phyloP scores from a whole-genome alignment of 495 filamentous ascomycete genomes.

The Evansstolkia leycettana region DNA sequence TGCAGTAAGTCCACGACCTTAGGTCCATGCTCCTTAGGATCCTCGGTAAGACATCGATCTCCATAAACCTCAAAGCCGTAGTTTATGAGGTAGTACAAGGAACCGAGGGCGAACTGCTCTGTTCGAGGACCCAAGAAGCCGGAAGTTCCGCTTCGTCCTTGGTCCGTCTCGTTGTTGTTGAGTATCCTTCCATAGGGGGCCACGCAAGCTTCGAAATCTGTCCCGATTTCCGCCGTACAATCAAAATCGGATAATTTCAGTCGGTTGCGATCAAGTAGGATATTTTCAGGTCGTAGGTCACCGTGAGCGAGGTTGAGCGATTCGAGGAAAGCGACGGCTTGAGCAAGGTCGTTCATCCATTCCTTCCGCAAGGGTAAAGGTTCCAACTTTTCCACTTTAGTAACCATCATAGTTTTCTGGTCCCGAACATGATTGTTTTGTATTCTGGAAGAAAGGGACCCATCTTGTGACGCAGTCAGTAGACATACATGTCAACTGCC shows the following conservation, averaged over 20 bases:
- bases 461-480: conserved; percentile 7
- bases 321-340: conserved; percentile 26
- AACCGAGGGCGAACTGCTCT: conserved; percentile 27
- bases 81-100: conserved; percentile 25
- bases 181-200: conserved; percentile 17
- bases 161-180: conserved; percentile 10
- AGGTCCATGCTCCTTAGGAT: conserved; percentile 23
- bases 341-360: conserved; percentile 30
- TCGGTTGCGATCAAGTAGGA: conserved; percentile 15
- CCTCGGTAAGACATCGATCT: conserved; percentile 18
- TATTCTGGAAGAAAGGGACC: conserved; percentile 13
- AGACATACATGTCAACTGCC: conserved; percentile 1
- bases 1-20: conserved; percentile 21
- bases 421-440: conserved; percentile 15
- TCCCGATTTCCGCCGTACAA: conserved; percentile 16
- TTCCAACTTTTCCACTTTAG: conserved; percentile 18
- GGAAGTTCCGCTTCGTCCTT: conserved; percentile 14
- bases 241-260: conserved; percentile 21
- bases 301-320: conserved; percentile 26
- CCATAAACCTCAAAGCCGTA: conserved; percentile 26
- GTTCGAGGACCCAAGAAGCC: conserved; percentile 21
- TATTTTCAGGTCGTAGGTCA: conserved; percentile 21
- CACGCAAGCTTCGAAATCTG: conserved; percentile 14
- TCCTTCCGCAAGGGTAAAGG: conserved; percentile 16
- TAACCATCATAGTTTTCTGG: conserved; percentile 13